Evolutionary conservation across 371 early-diverging fungal species (phyloP).

Genomic region (Mucor lusitanicus): DNA sequence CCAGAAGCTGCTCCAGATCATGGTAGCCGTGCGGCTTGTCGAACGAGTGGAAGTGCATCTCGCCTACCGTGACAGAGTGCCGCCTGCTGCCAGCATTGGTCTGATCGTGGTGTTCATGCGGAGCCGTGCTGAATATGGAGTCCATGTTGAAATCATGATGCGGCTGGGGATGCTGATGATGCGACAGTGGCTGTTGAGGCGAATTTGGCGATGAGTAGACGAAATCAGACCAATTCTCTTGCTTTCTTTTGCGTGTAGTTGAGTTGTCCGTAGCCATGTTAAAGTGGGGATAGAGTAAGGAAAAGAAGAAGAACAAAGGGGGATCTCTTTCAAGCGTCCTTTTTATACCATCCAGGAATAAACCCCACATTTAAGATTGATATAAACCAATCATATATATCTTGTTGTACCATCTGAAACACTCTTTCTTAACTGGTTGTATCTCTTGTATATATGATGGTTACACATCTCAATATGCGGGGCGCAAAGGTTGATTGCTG

Average conservation of each 20-base stretch:
- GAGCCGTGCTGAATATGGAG: not conserved
- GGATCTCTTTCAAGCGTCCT: not conserved
- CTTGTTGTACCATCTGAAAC: slow-evolving; percentile 11
- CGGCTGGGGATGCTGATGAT: slow-evolving; percentile 3
- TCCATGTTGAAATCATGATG: slow-evolving; percentile 6
- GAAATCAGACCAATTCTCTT: slow-evolving; percentile 29
- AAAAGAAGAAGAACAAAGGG: not conserved
- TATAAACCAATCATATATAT: slow-evolving; percentile 6
- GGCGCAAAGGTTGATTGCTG: not conserved
- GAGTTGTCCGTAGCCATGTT: slow-evolving; percentile 33
- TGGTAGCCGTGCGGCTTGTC: slow-evolving; percentile 24
- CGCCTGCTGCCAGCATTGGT: slow-evolving; percentile 6
- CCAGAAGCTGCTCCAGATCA: slow-evolving; percentile 17
- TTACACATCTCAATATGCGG: not conserved
- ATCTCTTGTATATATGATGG: not conserved
- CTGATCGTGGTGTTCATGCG: not conserved
- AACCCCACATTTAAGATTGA: slow-evolving; percentile 9
- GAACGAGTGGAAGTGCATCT: slow-evolving; percentile 23
- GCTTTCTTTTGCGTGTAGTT: slow-evolving; percentile 22
- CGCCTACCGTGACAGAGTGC: slow-evolving; percentile 30
- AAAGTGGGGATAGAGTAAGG: not conserved
- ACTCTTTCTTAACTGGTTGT: not conserved
- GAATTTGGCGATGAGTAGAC: slow-evolving; percentile 34
- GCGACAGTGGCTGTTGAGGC: slow-evolving; percentile 17
- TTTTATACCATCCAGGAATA: slow-evolving; percentile 1